Evolutionary conservation across 2,329 filamentous ascomycete species (phyloP), one percentile per base, ranked within the genome.

Genomic region (Akanthomyces dipterigenus): DNA sequence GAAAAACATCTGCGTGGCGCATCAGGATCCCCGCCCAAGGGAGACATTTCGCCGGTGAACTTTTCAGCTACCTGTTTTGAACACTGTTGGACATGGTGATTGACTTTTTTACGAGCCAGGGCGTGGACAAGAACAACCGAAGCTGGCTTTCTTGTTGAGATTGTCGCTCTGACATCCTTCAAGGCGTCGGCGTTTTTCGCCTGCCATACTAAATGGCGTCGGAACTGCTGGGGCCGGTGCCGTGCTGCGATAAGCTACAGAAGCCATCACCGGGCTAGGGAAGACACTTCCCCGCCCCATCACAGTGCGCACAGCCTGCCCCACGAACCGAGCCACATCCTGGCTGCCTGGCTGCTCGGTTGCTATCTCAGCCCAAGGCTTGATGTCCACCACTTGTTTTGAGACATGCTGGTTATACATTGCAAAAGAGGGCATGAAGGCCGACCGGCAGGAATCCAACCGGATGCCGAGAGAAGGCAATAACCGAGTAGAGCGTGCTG

Each of bases 251-350:
- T 61, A 55, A 61, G 49, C 58, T 61, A 28, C 50, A 60, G 57
- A 53, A 60, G 38, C 58, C 58, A 61, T 61, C 50, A 49, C 58
- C 58, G 50, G 58, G 50, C 50, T 61, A 38, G 51, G 58, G 42
- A 61, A 34, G 42, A 48, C 34, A 49, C 58, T 61, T 61, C 58
- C 58, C 50, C 58, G 58, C 58, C 51, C 50, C 50, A 14, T 61
- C 50, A 60, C 38, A 45, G 38, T 45, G 48, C 48, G 36, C 57
- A 48, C 43, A 28, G 42, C 14, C 18, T 49, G 50, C 51, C 58
- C 57, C 48, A 53, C 28, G 57, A 53, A 53, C 40, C 20, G 38
- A 60, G 40, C 49, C n/a, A 11, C 38, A 54, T 20, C 57, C 57
- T 38, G 16, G 57, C 43, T 36, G 24, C 34, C 18, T 42, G 22